A percentile compares a stretch with the other conserved stretches of the same genome.
These are phyloP conservation scores for Mollisia scopiformis DNA, from an alignment of 2,329 filamentous ascomycete genomes.

Conservation along the genomic window DNA sequence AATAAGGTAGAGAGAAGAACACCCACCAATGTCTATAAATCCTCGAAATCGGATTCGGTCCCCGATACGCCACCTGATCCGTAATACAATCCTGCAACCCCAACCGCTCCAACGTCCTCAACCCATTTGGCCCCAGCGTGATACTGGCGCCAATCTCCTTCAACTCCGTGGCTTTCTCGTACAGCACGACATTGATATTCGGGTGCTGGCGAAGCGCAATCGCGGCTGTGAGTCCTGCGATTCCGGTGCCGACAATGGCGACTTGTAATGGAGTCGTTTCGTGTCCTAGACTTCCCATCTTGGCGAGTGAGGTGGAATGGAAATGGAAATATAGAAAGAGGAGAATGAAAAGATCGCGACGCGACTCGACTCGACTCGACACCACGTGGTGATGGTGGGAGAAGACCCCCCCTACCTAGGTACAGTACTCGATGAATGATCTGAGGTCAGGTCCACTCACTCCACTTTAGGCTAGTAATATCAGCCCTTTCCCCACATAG, in stretches of 20 bases:
- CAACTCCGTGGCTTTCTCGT: conserved; percentile 39
- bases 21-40: conserved; percentile 43
- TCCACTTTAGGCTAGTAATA: too few species aligned
- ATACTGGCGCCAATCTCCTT: conserved; percentile 43
- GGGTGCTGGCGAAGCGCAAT: conserved; percentile 38
- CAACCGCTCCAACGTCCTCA: conserved; percentile 39
- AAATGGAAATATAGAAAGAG: not conserved
- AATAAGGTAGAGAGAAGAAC: too few species aligned
- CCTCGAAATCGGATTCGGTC: conserved; percentile 33
- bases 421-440: too few species aligned
- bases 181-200: conserved; percentile 38
- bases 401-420: too few species aligned
- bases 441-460: too few species aligned
- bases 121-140: conserved; percentile 42
- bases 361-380: too few species aligned
- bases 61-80: conserved; percentile 39
- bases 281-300: conserved; percentile 13
- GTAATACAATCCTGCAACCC: conserved; percentile 39
- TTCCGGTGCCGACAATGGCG: conserved; percentile 42
- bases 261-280: conserved; percentile 14
- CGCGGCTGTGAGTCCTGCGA: conserved; percentile 42
- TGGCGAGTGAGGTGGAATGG: not conserved
- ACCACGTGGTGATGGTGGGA: too few species aligned
- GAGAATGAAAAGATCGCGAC: not conserved
- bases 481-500: too few species aligned